phyloP scores from a whole-genome alignment of 768 basidiomycete genomes.

The Auricularia sp. region DNA sequence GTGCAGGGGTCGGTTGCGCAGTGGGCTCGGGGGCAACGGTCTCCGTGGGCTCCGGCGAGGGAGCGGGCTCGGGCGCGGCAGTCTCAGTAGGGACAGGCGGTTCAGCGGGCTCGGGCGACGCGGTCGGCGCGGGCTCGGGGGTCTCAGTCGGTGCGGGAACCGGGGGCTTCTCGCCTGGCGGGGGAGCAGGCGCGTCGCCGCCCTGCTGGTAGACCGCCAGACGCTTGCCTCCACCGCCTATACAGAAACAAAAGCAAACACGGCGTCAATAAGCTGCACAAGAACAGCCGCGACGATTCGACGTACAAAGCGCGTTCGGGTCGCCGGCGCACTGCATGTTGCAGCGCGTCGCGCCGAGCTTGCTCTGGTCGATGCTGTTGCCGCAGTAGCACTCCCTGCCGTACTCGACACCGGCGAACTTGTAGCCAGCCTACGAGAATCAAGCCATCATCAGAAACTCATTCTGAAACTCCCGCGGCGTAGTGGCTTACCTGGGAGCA shows the following conservation, averaged over 20 bases:
- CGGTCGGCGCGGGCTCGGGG: neutral
- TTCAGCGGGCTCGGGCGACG: neutral
- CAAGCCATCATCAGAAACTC: too few species aligned
- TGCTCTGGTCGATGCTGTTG: neutral
- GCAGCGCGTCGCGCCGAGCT: neutral
- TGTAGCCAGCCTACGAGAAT: slow-evolving; percentile 8
- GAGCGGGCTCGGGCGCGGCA: neutral
- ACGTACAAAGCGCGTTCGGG: neutral
- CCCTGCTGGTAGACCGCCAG: neutral
- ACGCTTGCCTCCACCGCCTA: neutral
- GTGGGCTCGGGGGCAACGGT: neutral
- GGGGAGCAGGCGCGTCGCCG: neutral
- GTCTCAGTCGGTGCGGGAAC: neutral
- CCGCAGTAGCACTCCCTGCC: slow-evolving; percentile 14
- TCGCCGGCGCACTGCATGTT: neutral
- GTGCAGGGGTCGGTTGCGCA: neutral
- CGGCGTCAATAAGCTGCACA: neutral
- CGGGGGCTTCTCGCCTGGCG: neutral
- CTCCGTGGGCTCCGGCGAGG: neutral
- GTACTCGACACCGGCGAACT: slow-evolving; percentile 19
- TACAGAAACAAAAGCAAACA: neutral
- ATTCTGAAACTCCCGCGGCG: too few species aligned
- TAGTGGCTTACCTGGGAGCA: neutral
- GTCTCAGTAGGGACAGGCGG: neutral
- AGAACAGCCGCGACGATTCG: neutral